Base-by-base conservation (phyloP, 2,329 filamentous ascomycete genomes). In the Ceratocystis diversiconidia region DNA sequence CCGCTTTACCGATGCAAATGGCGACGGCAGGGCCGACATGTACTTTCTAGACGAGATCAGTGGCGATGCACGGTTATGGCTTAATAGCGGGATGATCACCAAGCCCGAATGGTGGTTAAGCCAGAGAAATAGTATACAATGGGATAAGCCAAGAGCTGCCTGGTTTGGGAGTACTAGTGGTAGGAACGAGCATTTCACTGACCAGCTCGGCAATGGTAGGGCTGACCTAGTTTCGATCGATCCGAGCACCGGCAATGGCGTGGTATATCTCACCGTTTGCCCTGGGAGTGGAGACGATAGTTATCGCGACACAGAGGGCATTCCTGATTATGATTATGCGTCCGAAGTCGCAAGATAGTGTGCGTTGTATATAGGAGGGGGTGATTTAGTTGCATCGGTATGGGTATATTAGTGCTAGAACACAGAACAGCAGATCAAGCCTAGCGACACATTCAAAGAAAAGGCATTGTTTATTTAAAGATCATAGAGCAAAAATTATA, bases 1-100 rank as follows among this genome's bases (percentile, higher is more conserved):
- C 10, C 71, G 72, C 7, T 78, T 70, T 46, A 73, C 72, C 3
- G 76, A 78, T 68, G 72, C 77, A 25, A 74, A 77, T 63, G 74
- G 75, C 12, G 73, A 75, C 52, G 73, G 74, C 17, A 68, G 61
- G 5, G 72, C 70, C 19, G 76, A 77, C 68, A 67, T 75, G 25
- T 64, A 76, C 28, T 73, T 70, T 70, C 67, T 73, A 25, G 70
- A 77, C 62, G 75, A 76, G 68, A 74, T 73, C 69, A 72, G 68
- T 5, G 73, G 74, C 7, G 70, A 74, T 30, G 71, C 69, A 0
- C 63, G 32, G 0, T 71, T 74, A 3, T 76, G 71, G 71, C 71
- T 72, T 52, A 75, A 76, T 69, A 62, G 61, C 1, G 72, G 73
- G 2, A 67, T 62, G 2, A 32, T 46, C 17, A 10, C 19, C n/a